Percentiles rank a stretch among this genome's conserved stretches.
Conservation (phyloP, 441 rosid species). For the Adansonia gregorii region DNA sequence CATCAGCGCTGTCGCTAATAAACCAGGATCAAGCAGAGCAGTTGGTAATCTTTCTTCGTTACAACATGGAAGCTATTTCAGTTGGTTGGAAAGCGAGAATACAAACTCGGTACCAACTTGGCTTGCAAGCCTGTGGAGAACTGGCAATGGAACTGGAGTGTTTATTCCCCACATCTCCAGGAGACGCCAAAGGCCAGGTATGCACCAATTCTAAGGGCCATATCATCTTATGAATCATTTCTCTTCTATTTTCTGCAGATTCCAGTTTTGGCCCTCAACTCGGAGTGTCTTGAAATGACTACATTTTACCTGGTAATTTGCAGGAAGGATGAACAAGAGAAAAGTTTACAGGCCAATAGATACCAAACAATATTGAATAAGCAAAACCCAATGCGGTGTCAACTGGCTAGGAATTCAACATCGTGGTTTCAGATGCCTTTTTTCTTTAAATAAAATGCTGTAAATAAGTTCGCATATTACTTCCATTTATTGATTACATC, state of each 20-base stretch:
- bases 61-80: constrained; percentile 34
- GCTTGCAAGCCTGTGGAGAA: constrained; percentile 46
- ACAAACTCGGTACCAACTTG: constrained; percentile 35
- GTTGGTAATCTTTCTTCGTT: constrained; percentile 17
- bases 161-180: constrained; percentile 50
- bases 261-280: not conserved
- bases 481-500: not conserved
- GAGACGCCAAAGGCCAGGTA: constrained; percentile 33
- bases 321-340: constrained; percentile 33
- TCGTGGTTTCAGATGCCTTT: not conserved
- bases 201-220: not conserved
- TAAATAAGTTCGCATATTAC: not conserved
- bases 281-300: not conserved
- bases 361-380: constrained; percentile 6
- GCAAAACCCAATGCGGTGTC: not conserved
- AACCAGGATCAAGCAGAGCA: not conserved
- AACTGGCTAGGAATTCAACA: not conserved
- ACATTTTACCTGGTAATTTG: not conserved
- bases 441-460: not conserved
- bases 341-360: constrained; percentile 26
- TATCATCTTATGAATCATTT: not conserved
- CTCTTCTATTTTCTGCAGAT: not conserved
- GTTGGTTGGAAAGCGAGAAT: constrained; percentile 33
- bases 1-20: not conserved
- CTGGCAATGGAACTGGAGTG: constrained; percentile 58